phyloP scores from a whole-genome alignment of 306 rosid species.

The Glycine latifolia region DNA sequence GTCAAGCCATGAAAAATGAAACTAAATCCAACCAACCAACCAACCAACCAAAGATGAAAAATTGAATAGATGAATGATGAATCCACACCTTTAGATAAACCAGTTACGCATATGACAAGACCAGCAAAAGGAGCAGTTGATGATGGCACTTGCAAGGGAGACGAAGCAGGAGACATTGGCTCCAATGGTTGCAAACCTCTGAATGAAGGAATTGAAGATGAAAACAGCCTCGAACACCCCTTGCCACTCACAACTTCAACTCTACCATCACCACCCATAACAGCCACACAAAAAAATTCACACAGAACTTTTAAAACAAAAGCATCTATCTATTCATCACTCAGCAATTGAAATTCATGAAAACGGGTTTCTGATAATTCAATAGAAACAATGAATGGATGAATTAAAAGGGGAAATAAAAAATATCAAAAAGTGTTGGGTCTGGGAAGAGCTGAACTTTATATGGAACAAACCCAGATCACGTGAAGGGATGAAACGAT shows the following conservation, averaged over 20 bases:
- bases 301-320: conserved; percentile 30
- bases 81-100: conserved; percentile 84
- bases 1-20: neutral
- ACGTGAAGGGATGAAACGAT: conserved; percentile 19
- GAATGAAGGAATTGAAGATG: conserved; percentile 66
- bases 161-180: conserved; percentile 72
- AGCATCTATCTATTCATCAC: conserved; percentile 21
- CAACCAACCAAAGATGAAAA: conserved; percentile 28
- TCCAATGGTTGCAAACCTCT: conserved; percentile 65
- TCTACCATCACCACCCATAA: conserved; percentile 70
- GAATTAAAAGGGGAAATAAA: neutral
- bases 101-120: conserved; percentile 92
- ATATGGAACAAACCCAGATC: conserved; percentile 34
- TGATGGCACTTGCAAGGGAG: conserved; percentile 61
- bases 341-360: neutral
- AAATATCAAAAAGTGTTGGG: neutral
- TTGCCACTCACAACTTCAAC: conserved; percentile 82
- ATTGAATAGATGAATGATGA: conserved; percentile 5
- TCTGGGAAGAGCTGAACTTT: conserved; percentile 11
- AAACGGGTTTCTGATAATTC: neutral
- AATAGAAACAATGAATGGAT: neutral
- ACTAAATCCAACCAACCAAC: neutral
- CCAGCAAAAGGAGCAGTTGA: conserved; percentile 78
- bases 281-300: conserved; percentile 41
- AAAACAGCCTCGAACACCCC: conserved; percentile 82